phyloP scores from a whole-genome alignment of 2,329 filamentous ascomycete species.

The Dichotomopilus funicola region DNA sequence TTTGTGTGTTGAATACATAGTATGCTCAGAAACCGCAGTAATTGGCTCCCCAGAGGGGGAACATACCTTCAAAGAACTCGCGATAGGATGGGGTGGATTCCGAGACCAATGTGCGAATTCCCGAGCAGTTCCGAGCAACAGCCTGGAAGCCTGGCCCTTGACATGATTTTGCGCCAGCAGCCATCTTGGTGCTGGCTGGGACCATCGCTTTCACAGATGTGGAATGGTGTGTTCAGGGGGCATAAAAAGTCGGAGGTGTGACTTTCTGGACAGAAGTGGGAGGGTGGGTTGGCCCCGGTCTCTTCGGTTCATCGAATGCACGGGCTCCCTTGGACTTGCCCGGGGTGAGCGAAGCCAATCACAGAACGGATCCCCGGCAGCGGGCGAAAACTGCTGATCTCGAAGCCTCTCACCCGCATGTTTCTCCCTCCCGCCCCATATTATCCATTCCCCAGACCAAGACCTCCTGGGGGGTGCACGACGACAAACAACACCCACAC shows the following conservation, averaged over 20 bases:
- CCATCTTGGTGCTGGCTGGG: neutral
- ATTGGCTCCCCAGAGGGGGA: too few species aligned
- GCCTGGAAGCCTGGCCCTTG: slow-evolving; percentile 2
- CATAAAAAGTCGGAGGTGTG: slow-evolving; percentile 1
- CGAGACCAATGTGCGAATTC: neutral
- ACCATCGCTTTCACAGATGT: slow-evolving; percentile 12
- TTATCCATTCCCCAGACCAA: slow-evolving; percentile 16
- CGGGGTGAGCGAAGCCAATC: slow-evolving; percentile 20
- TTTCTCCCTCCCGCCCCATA: slow-evolving; percentile 21
- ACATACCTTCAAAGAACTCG: neutral
- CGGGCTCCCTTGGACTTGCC: slow-evolving; percentile 12
- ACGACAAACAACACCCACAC: slow-evolving; percentile 19
- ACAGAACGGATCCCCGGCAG: slow-evolving; percentile 16
- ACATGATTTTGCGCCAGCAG: slow-evolving; percentile 3
- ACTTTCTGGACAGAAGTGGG: neutral
- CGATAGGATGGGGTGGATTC: neutral
- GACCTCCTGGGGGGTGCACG: too few species aligned
- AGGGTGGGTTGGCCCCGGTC: slow-evolving; percentile 14
- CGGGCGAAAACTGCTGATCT: slow-evolving; percentile 23
- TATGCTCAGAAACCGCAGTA: too few species aligned
- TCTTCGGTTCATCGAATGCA: slow-evolving; percentile 10
- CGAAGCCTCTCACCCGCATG: slow-evolving; percentile 15
- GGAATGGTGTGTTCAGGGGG: slow-evolving; percentile 13
- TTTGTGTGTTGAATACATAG: too few species aligned
- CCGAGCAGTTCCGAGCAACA: neutral